Evolutionary conservation across 441 rosid species (phyloP).

Genomic region (Croton setiger): DNA sequence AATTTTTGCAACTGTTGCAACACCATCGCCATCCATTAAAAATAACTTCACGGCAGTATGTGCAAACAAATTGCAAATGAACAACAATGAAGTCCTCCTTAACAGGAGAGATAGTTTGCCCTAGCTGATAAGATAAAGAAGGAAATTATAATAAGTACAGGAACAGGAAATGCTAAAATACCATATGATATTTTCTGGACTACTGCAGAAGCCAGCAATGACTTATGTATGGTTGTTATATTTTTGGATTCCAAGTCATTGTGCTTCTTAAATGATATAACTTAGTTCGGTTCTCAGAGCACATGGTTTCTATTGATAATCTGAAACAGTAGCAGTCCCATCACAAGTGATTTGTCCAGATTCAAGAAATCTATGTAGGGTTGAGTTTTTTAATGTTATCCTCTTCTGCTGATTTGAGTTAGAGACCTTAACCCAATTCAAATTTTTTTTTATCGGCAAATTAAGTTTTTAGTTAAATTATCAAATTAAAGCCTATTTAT

Average conservation of each 20-base stretch:
- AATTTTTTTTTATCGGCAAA: too few species aligned
- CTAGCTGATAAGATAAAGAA: conserved; percentile 41
- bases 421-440: background rate
- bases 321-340: background rate
- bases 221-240: background rate
- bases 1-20: conserved; percentile 53
- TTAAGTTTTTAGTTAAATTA: too few species aligned
- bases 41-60: conserved; percentile 47
- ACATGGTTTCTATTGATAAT: background rate
- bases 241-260: background rate
- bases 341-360: background rate
- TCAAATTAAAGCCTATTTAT: too few species aligned
- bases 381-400: background rate
- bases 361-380: background rate
- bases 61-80: conserved; percentile 55
- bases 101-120: conserved; percentile 33
- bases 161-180: background rate
- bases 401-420: background rate
- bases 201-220: background rate
- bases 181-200: background rate
- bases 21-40: conserved; percentile 54
- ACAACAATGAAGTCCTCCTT: conserved; percentile 64
- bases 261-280: conserved; percentile 1
- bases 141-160: conserved; percentile 6
- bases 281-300: background rate